A percentile compares a stretch with the other conserved stretches of the same genome.
phyloP scores from a whole-genome alignment of 2,329 filamentous ascomycete genomes.

The Chaetomium olivaceum region DNA sequence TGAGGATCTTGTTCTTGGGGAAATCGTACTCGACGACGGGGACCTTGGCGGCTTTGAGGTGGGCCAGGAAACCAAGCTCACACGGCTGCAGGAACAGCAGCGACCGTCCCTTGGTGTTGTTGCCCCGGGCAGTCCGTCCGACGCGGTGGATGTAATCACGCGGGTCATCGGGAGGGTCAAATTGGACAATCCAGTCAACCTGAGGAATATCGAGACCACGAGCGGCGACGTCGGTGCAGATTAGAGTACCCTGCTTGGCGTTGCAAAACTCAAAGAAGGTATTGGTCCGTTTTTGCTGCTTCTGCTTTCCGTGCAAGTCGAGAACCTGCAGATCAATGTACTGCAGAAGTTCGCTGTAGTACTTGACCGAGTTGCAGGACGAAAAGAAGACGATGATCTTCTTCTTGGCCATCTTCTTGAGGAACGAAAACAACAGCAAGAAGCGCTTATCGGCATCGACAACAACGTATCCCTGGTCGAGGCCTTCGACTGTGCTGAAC shows the following conservation, averaged over 20 bases:
- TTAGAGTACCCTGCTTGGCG: slow-evolving; percentile 78
- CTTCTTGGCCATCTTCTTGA: slow-evolving; percentile 89
- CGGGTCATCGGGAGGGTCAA: slow-evolving; percentile 89
- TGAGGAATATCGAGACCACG: slow-evolving; percentile 91
- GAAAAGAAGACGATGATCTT: slow-evolving; percentile 98
- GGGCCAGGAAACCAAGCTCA: slow-evolving; percentile 88
- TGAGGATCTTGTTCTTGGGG: slow-evolving; percentile 85
- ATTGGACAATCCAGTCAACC: slow-evolving; percentile 96
- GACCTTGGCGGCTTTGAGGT: slow-evolving; percentile 87
- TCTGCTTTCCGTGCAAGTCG: slow-evolving; percentile 90
- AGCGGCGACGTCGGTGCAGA: slow-evolving; percentile 96
- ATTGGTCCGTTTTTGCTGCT: slow-evolving; percentile 98
- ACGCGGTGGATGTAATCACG: slow-evolving; percentile 94
- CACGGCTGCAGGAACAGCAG: slow-evolving; percentile 91
- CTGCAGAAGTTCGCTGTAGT: slow-evolving; percentile 92
- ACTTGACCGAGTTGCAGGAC: slow-evolving; percentile 91
- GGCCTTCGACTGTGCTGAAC: slow-evolving; percentile 85
- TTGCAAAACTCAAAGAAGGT: slow-evolving; percentile 93
- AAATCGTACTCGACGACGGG: slow-evolving; percentile 97
- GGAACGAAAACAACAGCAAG: slow-evolving; percentile 87
- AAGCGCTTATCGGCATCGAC: slow-evolving; percentile 95
- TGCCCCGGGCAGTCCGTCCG: slow-evolving; percentile 86
- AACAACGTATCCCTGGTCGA: slow-evolving; percentile 94
- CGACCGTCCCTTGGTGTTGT: slow-evolving; percentile 79
- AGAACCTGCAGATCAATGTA: slow-evolving; percentile 79